Evolutionary conservation across 805 yeast species (phyloP), one percentile per base, ranked within the genome.

Genomic region (Starmerella apicola): DNA sequence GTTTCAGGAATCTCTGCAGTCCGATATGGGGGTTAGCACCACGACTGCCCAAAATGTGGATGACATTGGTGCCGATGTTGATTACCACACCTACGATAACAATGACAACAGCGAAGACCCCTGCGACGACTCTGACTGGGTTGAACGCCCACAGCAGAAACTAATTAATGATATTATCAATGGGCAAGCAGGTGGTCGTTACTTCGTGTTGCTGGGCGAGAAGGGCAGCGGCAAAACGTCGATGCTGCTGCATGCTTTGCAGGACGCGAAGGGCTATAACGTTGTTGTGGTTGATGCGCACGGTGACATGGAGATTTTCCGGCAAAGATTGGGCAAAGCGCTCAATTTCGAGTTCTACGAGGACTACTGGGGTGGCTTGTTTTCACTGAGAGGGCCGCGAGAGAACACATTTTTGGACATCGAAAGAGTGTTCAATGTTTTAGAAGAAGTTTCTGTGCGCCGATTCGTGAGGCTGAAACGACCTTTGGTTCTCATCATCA

Each of bases 191-290:
- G 59, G 59, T 5, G 93, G 94, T 0, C 57, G 88, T 15, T 82
- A 81, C 59, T 78, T 73, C 52, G 60, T 82, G 35, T 54, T 82
- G 9, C 70, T 82, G 30, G 94, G 94, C 23, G 94, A 81, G 55
- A 81, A 82, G 55, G 94, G 94, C 1, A 81, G 91, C 0, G 94
- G 94, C 2, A 81, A 81, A 54, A 76, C 85, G 1, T 76, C 88
- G 1, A 68, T 83, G 64, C 66, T 82, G 13, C 58, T 79, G 51
- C 84, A 81, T 48, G 70, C 84, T 2, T 72, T 82, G 65, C 69
- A 74, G 43, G 71, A 76, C 48, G 73, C 72, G 2, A 62, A 68
- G 28, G 83, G 86, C 0, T 58, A 61, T 37, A 72, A 77, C 50
- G 81, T 83, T 36, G 72, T 83, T 0, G 67, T 78, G 36, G 62